Evolutionary conservation across 2,329 filamentous ascomycete genomes (phyloP), one percentile per base, ranked within the genome.

Genomic region (Orbilia brochopaga): DNA sequence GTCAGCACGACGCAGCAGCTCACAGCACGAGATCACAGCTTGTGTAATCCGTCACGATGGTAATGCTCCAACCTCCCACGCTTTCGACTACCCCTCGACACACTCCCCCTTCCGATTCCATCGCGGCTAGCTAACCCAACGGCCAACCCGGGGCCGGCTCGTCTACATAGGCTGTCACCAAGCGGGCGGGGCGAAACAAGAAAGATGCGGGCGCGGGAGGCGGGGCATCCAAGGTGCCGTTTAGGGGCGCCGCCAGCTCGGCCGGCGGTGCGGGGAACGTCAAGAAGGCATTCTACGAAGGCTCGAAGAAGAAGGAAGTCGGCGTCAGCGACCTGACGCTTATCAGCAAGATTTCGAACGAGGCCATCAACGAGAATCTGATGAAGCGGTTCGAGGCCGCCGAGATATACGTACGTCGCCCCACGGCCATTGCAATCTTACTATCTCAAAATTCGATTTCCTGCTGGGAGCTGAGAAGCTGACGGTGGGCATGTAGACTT

Each of bases 331-430:
- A 99, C 84, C 85, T 99, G 79, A 99, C 94, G 2, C 84, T 99
- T 77, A 89, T 99, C 79, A 97, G 92, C 84, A 97, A 97, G 81
- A 95, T 99, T 75, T 96, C 92, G 75, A 97, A 99, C 81, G 94
- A 99, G 81, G 92, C 93, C 73, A 99, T 99, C 84, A 99, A 99
- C 82, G 94, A 97, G 66, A 99, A 99, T 80, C 80, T 99, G 80
- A 96, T 97, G 85, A 95, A 97, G 83, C 88, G 94, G 74, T 99
- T 99, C 81, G 91, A 97, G 79, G 92, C 93, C 84, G 89, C 85
- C 80, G 93, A 99, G 82, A 99, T 99, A 80, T 99, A 99, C 83
- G 86, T 88, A 81, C 79, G 83, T 81, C 69, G 53, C 50, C 62
- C 11, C 8, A 30, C 19, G 27, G 40, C 97, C 80, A 94, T 94